Evolutionary conservation across 208 protist species (phyloP), one percentile per base, ranked within the genome.

Genomic region (Leishmania arabica): DNA sequence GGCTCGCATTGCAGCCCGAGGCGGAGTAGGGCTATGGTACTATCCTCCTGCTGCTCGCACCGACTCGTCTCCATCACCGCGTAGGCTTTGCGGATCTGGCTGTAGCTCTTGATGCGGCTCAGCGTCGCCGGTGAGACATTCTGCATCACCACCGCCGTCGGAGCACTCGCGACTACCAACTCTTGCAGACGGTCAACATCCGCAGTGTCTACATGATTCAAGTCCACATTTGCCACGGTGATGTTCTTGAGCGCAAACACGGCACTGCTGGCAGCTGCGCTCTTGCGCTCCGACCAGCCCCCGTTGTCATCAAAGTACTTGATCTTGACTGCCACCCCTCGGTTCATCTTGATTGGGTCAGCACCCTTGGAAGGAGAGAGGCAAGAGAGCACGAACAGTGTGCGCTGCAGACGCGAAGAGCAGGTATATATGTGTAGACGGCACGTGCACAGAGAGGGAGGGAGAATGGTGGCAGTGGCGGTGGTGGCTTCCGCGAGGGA

Each of bases 301-400:
- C 80, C 74, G 37, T 83, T 88, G 47, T 95, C 93, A 51, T 95
- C 93, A 66, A 85, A 95, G 78, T 95, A 91, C 78, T 93, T 92
- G 24, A 97, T 75, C 85, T 92, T 94, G 1, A 90, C 84, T 74
- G 81, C 58, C 8, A 81, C 70, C 19, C 78, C 81, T 17, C 74
- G 58, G 71, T 81, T 68, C 86, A 80, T 84, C 47, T 24, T 78
- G 75, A 51, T 31, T 78, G 17, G 7, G 53, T 60, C 54, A 19
- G 82, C 31, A 8, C 21, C 11, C 2, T 24, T 7, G 24, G 15
- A 42, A 42, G 56, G 27, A 75, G n/a, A 60, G 49, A 75, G 13
- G 19, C 15, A 64, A 24, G 17, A 64, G 51, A 76, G 24, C 47
- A 21, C 47, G 31, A 76, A 31, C 17, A 42, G 51, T 9, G 53